Conservation (phyloP, 2,329 filamentous ascomycete genomes). For the Ascochyta pisi region DNA sequence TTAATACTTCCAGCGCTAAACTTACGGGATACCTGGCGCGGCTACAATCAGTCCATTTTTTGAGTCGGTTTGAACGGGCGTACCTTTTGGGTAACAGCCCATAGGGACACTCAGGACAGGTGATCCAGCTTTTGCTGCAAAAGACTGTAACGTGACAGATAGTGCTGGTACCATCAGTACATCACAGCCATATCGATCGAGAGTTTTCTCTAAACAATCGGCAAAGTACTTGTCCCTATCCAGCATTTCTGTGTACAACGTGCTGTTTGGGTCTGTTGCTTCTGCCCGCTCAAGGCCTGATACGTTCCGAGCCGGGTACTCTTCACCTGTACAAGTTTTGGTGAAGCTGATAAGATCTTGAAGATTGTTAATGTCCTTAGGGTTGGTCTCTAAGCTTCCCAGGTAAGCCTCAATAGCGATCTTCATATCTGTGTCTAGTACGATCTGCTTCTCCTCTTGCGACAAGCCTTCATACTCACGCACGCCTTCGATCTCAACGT, state of each 20-base stretch:
- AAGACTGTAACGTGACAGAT: conserved; percentile 53
- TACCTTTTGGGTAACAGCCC: conserved; percentile 58
- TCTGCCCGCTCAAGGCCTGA: conserved; percentile 16
- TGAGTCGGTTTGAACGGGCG: conserved; percentile 50
- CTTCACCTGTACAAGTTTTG: conserved; percentile 57
- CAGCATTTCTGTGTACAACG: conserved; percentile 61
- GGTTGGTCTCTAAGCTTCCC: conserved; percentile 60
- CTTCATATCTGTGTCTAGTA: conserved; percentile 65
- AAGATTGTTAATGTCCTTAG: conserved; percentile 59
- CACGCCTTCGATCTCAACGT: conserved; percentile 48
- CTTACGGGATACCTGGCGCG: conserved; percentile 59
- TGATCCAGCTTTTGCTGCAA: conserved; percentile 50
- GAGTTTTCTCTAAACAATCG: conserved; percentile 63
- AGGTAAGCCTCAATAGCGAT: conserved; percentile 63
- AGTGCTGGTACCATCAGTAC: conserved; percentile 65
- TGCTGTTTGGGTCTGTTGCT: conserved; percentile 53
- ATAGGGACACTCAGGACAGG: conserved; percentile 68
- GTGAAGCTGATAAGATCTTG: conserved; percentile 62
- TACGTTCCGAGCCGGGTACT: conserved; percentile 65
- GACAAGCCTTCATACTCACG: conserved; percentile 51
- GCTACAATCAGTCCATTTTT: conserved; percentile 55
- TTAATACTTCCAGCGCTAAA: not conserved
- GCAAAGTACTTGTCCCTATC: conserved; percentile 59
- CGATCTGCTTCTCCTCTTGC: conserved; percentile 31
- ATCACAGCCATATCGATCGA: conserved; percentile 61